A percentile compares a stretch with the other conserved stretches of the same genome.
Conservation (phyloP, 2,329 filamentous ascomycete genomes). For the Talaromyces sp. region DNA sequence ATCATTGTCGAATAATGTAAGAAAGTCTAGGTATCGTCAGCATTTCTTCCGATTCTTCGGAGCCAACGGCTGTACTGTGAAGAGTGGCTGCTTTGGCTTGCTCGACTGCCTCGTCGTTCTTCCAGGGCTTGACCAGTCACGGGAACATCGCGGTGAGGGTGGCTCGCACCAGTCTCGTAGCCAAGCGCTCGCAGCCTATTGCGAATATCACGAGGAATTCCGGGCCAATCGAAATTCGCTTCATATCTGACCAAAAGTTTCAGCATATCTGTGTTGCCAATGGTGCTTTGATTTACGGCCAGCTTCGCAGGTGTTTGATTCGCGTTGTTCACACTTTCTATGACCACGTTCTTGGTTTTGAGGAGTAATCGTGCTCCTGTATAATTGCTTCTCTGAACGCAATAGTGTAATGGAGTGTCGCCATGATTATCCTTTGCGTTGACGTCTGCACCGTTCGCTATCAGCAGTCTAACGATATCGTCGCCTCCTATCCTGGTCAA, state of each 20-base stretch:
- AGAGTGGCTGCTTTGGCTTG: not conserved
- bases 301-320: slow-evolving; percentile 2
- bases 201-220: not conserved
- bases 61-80: not conserved
- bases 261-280: not conserved
- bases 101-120: not conserved
- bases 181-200: not conserved
- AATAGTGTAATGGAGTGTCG: slow-evolving; percentile 8
- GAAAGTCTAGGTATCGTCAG: not conserved
- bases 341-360: not conserved
- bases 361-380: slow-evolving; percentile 3
- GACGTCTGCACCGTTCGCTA: not conserved
- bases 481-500: slow-evolving; percentile 1
- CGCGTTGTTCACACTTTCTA: slow-evolving; percentile 2
- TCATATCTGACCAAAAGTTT: slow-evolving; percentile 1
- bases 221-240: slow-evolving; percentile 3
- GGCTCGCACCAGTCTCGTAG: not conserved
- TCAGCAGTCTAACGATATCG: not conserved
- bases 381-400: not conserved
- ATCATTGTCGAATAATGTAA: not conserved
- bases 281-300: not conserved
- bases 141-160: too few relatives aligned
- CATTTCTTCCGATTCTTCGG: not conserved
- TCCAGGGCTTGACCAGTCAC: not conserved
- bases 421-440: not conserved